Evolutionary conservation across 495 filamentous ascomycete genomes (phyloP), one percentile per base, ranked within the genome.

Genomic region (Pyrenula aspistea): DNA sequence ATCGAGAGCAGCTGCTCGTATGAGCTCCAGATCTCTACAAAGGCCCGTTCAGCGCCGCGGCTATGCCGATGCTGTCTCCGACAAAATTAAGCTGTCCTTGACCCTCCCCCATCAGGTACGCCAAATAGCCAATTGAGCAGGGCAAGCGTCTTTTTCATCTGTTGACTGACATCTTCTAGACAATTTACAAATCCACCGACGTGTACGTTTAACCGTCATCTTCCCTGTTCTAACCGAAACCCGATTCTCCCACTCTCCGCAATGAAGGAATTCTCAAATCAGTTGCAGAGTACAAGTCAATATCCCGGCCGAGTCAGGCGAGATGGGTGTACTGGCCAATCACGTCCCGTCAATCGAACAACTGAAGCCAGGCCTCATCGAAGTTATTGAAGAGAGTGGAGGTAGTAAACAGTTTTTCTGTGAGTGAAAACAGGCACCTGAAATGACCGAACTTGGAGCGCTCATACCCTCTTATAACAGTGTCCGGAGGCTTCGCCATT

Each of bases 301-400:
- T 83, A 82, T 99, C 65, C 85, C 94, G 70, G 92, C 93, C 68
- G 93, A 95, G 76, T 91, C 91, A 55, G 93, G 93, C 66, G 94
- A 96, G 65, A 99, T 99, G 93, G 93, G 93, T 85, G 82, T 99
- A 61, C 87, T 99, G 64, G 93, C 93, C 71, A 91, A 92, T 79
- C 93, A 99, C 83, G 94, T 99, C 62, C 92, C 93, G 51, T 91
- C 93, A 53, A 96, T 99, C 65, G 93, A 99, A 81, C 93, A 99
- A 80, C 81, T 99, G 70, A 94, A 91, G 81, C 91, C 93, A 53
- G 93, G 93, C 64, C 74, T 97, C 59, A 81, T 99, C 61, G 93
- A 97, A 76, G 78, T 99, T 63, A 83, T 97, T 63, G 93, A 97
- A 79, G 93, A 99, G 82, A 81, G 77, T 65, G 77, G 83, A 62